phyloP scores from a whole-genome alignment of 768 basidiomycete genomes.

The Collybiopsis confluens region DNA sequence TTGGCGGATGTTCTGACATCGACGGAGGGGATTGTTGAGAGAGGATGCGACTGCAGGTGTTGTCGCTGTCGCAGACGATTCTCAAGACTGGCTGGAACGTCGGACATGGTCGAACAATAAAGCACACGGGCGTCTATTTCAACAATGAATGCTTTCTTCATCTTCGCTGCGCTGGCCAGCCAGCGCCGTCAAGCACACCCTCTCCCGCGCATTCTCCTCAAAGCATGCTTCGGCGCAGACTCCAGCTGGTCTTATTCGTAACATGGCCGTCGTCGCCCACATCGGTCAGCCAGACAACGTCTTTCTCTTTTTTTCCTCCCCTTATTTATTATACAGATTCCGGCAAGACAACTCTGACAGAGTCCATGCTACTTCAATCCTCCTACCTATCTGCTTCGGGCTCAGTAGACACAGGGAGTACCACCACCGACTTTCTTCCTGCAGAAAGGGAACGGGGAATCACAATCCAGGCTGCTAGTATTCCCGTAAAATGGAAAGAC shows the following conservation, averaged over 20 bases:
- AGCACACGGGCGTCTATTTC: not conserved
- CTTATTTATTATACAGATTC: constrained; percentile 49
- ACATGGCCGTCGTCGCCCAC: constrained; percentile 87
- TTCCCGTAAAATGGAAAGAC: constrained; percentile 80
- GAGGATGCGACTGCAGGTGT: constrained; percentile 29
- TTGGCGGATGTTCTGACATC: constrained; percentile 35
- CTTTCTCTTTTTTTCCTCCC: no score
- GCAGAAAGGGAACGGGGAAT: constrained; percentile 89
- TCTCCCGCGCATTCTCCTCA: not conserved
- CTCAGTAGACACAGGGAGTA: constrained; percentile 86
- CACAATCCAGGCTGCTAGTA: constrained; percentile 89
- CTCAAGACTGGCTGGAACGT: constrained; percentile 32
- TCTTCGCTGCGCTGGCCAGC: not conserved
- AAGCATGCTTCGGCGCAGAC: constrained; percentile 14
- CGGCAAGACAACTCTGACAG: constrained; percentile 85
- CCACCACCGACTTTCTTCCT: constrained; percentile 85
- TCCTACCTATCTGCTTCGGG: constrained; percentile 70
- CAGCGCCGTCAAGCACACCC: not conserved
- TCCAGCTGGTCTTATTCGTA: constrained; percentile 59
- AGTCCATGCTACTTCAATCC: constrained; percentile 78
- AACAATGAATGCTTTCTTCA: not conserved
- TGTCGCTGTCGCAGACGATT: constrained; percentile 40
- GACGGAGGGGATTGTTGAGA: constrained; percentile 52
- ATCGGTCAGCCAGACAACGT: constrained; percentile 73
- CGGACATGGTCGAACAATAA: constrained; percentile 25